phyloP scores from a whole-genome alignment of 805 yeast genomes.

The Trichomonascus vanleenenianus region DNA sequence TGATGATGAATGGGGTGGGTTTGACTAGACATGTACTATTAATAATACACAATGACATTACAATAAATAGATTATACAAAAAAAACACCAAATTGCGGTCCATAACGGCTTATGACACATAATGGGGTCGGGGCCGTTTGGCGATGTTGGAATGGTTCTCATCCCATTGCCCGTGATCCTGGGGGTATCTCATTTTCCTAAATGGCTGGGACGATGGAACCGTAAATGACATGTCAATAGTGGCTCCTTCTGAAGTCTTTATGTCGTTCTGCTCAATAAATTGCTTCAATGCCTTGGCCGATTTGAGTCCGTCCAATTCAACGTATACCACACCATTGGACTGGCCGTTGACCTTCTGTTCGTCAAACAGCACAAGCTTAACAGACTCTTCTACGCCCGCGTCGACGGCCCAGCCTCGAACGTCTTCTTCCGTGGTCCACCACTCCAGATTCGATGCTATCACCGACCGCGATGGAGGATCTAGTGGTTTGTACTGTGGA shows the following conservation, averaged over 20 bases:
- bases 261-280: conserved; percentile 1
- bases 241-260: no score
- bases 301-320: conserved; percentile 8
- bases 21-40: conserved; percentile 16
- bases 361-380: conserved; percentile 14
- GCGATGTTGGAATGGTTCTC: not conserved
- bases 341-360: conserved; percentile 18
- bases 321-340: conserved; percentile 18
- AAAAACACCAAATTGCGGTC: no score
- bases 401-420: conserved; percentile 17
- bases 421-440: conserved; percentile 20
- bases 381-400: conserved; percentile 4
- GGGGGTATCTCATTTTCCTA: not conserved
- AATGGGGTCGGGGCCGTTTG: not conserved
- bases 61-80: not conserved
- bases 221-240: no score
- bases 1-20: conserved; percentile 30
- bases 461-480: conserved; percentile 4
- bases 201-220: not conserved
- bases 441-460: conserved; percentile 13
- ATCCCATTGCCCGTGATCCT: not conserved
- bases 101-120: not conserved
- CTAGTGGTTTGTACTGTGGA: not conserved
- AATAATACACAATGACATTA: no score
- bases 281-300: conserved; percentile 9